These are phyloP conservation scores for Rhododendron mucronatum DNA, from an alignment of 148 eudicot species.

Conservation along the genomic window DNA sequence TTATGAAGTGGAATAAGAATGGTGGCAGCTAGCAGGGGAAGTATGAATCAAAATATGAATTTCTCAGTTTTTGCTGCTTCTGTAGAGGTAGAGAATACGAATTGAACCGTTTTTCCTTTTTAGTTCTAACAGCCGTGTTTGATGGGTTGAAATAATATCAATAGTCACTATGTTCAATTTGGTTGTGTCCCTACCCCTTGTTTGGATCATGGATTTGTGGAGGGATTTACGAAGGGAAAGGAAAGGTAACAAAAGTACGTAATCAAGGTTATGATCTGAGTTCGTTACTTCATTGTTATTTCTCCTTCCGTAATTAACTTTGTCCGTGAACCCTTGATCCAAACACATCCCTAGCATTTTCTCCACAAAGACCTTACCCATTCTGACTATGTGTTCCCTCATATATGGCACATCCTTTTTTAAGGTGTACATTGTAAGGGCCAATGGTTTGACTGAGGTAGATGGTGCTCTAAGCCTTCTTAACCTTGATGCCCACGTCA, in stretches of 20 bases:
- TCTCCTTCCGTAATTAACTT: background rate
- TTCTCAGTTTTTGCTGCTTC: background rate
- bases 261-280: background rate
- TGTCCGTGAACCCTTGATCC: background rate
- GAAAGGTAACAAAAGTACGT: background rate
- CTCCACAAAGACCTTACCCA: background rate
- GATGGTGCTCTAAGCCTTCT: slow-evolving; percentile 40
- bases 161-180: background rate
- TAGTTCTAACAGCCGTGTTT: background rate
- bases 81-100: background rate
- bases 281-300: background rate
- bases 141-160: background rate
- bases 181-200: background rate
- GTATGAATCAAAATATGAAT: background rate
- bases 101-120: background rate
- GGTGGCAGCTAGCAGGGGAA: background rate
- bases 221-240: background rate
- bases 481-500: slow-evolving; percentile 21
- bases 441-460: slow-evolving; percentile 33
- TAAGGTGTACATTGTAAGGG: slow-evolving; percentile 55
- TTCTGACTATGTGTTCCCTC: background rate
- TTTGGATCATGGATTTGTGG: background rate
- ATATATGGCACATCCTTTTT: background rate
- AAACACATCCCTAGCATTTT: background rate
- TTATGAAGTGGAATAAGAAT: background rate